These are phyloP conservation scores for Cystofilobasidium macerans DNA, from an alignment of 768 basidiomycete genomes.

Conservation along the genomic window DNA sequence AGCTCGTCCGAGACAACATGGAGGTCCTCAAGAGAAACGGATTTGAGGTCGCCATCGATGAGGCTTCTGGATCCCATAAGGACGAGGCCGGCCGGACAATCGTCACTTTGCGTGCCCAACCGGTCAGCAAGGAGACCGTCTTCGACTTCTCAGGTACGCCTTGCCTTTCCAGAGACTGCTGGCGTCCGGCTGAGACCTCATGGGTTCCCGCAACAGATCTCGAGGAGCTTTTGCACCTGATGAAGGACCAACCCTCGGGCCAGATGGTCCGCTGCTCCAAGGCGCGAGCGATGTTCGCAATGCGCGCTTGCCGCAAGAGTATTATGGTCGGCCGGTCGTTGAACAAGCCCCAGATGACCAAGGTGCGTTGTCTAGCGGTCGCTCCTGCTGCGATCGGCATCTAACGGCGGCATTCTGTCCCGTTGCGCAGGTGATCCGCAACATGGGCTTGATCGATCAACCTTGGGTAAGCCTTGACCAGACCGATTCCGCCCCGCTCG, in stretches of 20 bases:
- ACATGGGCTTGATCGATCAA: conserved; percentile 43
- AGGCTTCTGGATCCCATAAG: conserved; percentile 37
- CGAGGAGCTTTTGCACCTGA: conserved; percentile 78
- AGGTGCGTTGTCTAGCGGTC: conserved; percentile 31
- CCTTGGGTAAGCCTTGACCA: conserved; percentile 37
- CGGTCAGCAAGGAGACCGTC: conserved; percentile 78
- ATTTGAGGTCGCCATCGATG: conserved; percentile 63
- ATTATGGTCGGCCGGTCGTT: conserved; percentile 89
- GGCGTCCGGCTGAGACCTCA: conserved; percentile 23
- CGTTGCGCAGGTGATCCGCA: conserved; percentile 32
- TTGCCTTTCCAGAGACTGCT: not conserved
- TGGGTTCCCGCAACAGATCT: conserved; percentile 51
- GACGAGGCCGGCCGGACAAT: conserved; percentile 34
- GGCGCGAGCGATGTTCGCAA: conserved; percentile 89
- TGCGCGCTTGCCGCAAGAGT: conserved; percentile 88
- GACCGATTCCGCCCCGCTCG: not conserved
- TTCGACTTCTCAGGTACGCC: conserved; percentile 72
- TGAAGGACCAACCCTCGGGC: conserved; percentile 64
- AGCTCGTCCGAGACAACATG: conserved; percentile 74
- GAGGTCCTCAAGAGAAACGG: conserved; percentile 76
- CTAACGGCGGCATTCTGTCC: not conserved
- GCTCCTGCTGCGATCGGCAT: too few relatives aligned
- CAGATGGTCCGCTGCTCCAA: conserved; percentile 87
- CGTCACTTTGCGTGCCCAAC: conserved; percentile 65
- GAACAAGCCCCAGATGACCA: conserved; percentile 61